Conservation (phyloP, 2,329 filamentous ascomycete species). For the Cercospora sojina region DNA sequence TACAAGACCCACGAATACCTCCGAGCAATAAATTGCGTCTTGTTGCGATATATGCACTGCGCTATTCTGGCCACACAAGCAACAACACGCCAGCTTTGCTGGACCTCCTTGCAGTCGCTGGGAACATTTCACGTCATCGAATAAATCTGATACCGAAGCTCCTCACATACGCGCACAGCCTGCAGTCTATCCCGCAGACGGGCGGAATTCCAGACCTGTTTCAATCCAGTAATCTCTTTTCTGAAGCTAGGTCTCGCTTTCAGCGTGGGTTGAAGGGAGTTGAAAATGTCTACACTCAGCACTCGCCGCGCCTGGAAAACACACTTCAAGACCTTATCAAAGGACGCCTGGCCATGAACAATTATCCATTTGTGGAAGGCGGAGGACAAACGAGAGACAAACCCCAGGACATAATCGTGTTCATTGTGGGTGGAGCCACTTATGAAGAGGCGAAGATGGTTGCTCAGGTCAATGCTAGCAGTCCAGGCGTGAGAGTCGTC, state of each 20-base stretch:
- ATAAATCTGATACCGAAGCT: conserved; percentile 80
- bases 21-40: conserved; percentile 82
- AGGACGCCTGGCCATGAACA: conserved; percentile 77
- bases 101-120: conserved; percentile 80
- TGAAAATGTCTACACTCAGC: conserved; percentile 98
- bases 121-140: conserved; percentile 71
- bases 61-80: conserved; percentile 82
- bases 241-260: conserved; percentile 80
- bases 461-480: conserved; percentile 88
- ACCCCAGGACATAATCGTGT: conserved; percentile 92
- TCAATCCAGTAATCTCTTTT: conserved; percentile 86
- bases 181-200: conserved; percentile 67
- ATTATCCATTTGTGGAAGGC: conserved; percentile 92
- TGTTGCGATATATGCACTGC: conserved; percentile 90
- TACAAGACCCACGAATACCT: conserved; percentile 75
- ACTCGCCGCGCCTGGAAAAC: conserved; percentile 81
- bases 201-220: conserved; percentile 87
- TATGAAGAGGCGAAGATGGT: conserved; percentile 98
- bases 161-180: conserved; percentile 78
- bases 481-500: conserved; percentile 84
- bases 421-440: conserved; percentile 88
- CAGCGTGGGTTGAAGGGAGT: conserved; percentile 89
- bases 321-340: conserved; percentile 93
- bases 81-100: conserved; percentile 81
- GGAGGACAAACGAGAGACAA: conserved; percentile 86